phyloP scores from a whole-genome alignment of 345 rosid genomes.

The Sonneratia caseolaris region DNA sequence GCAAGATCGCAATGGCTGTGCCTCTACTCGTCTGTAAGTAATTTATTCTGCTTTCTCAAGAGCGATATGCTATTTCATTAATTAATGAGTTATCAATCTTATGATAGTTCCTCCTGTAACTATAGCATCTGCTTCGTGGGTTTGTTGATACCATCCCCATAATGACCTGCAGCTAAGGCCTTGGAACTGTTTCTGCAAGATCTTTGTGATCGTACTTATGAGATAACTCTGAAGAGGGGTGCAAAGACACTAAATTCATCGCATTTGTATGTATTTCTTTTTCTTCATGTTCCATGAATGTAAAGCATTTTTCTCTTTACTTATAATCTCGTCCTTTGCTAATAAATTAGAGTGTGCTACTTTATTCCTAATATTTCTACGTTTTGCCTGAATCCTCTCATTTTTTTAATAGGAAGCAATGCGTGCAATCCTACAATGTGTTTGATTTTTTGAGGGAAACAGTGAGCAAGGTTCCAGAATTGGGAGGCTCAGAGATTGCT shows the following conservation, averaged over 20 bases:
- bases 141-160: background rate
- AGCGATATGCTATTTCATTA: background rate
- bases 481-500: slow-evolving; percentile 29
- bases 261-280: slow-evolving; percentile 39
- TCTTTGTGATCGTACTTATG: slow-evolving; percentile 56
- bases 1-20: slow-evolving; percentile 74
- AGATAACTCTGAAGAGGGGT: slow-evolving; percentile 42
- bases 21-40: slow-evolving; percentile 73
- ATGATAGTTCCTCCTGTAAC: background rate
- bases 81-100: background rate
- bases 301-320: background rate
- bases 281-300: background rate
- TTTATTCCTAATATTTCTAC: too few relatives aligned
- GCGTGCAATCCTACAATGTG: slow-evolving; percentile 25
- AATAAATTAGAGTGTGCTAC: too few relatives aligned
- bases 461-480: slow-evolving; percentile 49
- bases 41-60: background rate
- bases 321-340: background rate
- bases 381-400: too few relatives aligned
- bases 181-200: slow-evolving; percentile 68
- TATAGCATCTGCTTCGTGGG: background rate
- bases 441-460: slow-evolving; percentile 36
- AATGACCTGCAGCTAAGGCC: slow-evolving; percentile 48
- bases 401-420: slow-evolving; percentile 17
- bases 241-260: slow-evolving; percentile 47